Base-by-base conservation (phyloP, 495 filamentous ascomycete species). In the Tuber umbilicatum region DNA sequence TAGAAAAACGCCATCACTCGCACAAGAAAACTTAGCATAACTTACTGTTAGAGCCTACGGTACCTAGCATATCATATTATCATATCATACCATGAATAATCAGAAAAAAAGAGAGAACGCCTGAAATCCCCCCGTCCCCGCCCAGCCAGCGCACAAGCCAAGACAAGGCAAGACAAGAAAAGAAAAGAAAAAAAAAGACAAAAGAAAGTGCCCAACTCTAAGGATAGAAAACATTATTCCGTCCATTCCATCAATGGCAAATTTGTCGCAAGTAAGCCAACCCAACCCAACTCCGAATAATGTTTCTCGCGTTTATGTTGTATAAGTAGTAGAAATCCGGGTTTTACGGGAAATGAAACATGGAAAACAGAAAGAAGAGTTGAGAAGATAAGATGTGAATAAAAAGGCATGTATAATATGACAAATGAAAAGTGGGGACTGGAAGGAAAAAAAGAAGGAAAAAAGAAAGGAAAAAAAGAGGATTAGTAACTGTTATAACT, bases 41-140 rank as follows among this genome's bases (percentile, higher is more conserved):
- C 47, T n/a, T 55, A 55, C 23, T 12, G 47, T 27, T 27, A 55
- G 3, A n/a, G 9, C 9, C 23, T 55, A 55, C 23, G 9, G 23
- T 27, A n/a, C 23, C 2, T n/a, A 27, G 7, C 9, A 55, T 27
- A n/a, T 55, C 47, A n/a, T 55, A 55, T 55, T n/a, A n/a, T 55
- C 47, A 12, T n/a, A n/a, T 50, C 45, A 50, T 55, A 55, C 47
- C 47, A 55, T 55, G 23, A n/a, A 55, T 55, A 12, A 6, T n/a
- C 47, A 10, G 47, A 55, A 55, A 55, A 55, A 55, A 55, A 55
- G 47, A 55, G 47, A 55, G 47, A 55, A 55, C 47, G 47, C 47
- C 47, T 1, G n/a, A 9, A 55, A 55, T 55, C 23, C 23, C 21
- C 47, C 47, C 43, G 2, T 17, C 42, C 45, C 19, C 45, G 16